Base-by-base conservation (phyloP, 768 basidiomycete species). In the Lactarius hatsudake region DNA sequence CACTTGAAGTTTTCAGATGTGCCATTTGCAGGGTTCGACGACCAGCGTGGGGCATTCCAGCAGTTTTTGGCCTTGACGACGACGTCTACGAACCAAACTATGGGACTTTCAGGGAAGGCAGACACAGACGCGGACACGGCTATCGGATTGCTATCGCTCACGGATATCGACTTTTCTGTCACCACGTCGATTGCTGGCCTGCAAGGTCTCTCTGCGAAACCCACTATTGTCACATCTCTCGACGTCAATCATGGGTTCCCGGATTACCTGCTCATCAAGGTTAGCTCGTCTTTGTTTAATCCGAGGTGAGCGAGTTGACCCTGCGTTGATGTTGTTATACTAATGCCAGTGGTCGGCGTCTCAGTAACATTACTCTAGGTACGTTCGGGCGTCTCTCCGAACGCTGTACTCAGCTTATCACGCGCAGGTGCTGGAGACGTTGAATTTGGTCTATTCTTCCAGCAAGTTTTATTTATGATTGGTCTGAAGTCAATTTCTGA, bases 241-340 rank as follows among this genome's bases (percentile, higher is more conserved):
- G 88, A 90, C 68, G 88, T 90, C 34, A 84, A 82, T 48, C 87
- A 86, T 61, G 89, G 89, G 8, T 90, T 83, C 77, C 65, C 84
- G 0, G 82, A 87, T 72, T 86, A 81, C 73, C 78, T 91, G n/a
- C 79, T 90, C 59, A 90, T 91, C 77, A 88, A 81, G 71, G 84
- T 85, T 15, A 78, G 83, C 53, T 84, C 85, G 23, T 78, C 80
- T 1, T 75, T 90, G 28, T 88, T 83, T 74, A 90, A 90, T 66
- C 89, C 89, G 15, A 88, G 84, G 85, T 85, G 69, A 68, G 77
- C 59, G 30, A 57, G 7, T 58, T 28, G 36, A 20, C 32, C 38
- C 40, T 59, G 12, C 43, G 20, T 6, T n/a, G 36, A 40, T 30
- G 32, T 32, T 32, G 32, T 28, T 5, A 17, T 38, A 53, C 63